A percentile compares a stretch with the other conserved stretches of the same genome.
Conservation (phyloP, 2,329 filamentous ascomycete genomes). For the Volutella citrinella region DNA sequence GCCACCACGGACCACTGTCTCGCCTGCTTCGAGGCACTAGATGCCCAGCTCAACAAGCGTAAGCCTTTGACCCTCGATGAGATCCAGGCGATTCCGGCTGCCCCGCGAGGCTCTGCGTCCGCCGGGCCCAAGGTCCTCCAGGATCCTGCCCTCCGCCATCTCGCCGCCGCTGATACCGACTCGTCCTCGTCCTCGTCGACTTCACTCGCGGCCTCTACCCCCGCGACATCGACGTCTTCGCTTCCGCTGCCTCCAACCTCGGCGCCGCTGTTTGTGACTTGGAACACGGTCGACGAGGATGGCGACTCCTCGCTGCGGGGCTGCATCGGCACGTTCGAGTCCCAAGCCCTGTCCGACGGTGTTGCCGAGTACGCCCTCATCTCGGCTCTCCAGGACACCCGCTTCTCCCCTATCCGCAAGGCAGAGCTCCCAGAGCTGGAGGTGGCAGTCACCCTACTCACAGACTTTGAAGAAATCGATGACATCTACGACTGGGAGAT, state of each 20-base stretch:
- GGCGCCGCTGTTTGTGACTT: slow-evolving; percentile 88
- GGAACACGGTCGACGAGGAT: slow-evolving; percentile 65
- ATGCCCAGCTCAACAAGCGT: slow-evolving; percentile 69
- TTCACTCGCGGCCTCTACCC: slow-evolving; percentile 42
- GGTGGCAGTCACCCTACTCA: slow-evolving; percentile 77
- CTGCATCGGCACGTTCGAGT: slow-evolving; percentile 93
- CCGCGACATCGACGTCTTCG: slow-evolving; percentile 43
- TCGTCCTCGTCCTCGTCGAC: slow-evolving; percentile 38
- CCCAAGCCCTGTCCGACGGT: slow-evolving; percentile 68
- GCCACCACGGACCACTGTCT: slow-evolving; percentile 83
- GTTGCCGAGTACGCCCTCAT: slow-evolving; percentile 79
- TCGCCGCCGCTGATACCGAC: slow-evolving; percentile 31
- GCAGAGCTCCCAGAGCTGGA: slow-evolving; percentile 57
- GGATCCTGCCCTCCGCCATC: slow-evolving; percentile 41
- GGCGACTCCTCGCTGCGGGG: slow-evolving; percentile 66
- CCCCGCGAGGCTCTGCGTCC: slow-evolving; percentile 48
- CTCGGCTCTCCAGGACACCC: slow-evolving; percentile 64
- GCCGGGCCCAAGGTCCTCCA: slow-evolving; percentile 25
- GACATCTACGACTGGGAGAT: slow-evolving; percentile 82
- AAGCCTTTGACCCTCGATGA: slow-evolving; percentile 64
- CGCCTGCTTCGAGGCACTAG: slow-evolving; percentile 87
- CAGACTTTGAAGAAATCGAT: slow-evolving; percentile 74
- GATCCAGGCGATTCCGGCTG: slow-evolving; percentile 57
- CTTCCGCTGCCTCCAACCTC: slow-evolving; percentile 38
- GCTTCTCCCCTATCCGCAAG: slow-evolving; percentile 54